Base-by-base conservation (phyloP, 1,284 basidiomycete genomes). In the Pseudozyma pruni region DNA sequence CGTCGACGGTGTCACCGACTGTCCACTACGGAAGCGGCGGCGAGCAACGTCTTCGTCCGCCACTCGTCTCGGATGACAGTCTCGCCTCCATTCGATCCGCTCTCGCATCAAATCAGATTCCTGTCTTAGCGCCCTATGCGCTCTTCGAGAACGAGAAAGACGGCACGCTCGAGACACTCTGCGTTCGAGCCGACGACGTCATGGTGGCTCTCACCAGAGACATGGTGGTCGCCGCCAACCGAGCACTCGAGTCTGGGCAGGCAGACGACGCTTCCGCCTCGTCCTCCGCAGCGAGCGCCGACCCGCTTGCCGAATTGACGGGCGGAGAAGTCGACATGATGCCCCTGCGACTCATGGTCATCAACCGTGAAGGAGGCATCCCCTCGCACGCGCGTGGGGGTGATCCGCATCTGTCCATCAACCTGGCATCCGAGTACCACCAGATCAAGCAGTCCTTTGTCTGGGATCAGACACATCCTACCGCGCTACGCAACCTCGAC, bases 361-460 rank as follows among this genome's bases (percentile, higher is more conserved):
- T 99, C 84, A 97, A 94, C 83, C 89, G 91, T 19, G 93, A 97
- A 84, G 96, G 96, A 19, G 96, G 96, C 29, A 90, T 98, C 3
- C 96, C 96, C 11, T 98, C 94, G 0, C 98, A 98, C 80, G 96
- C 96, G 33, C 91, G 96, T 20, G 88, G 88, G 16, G 96, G 96
- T 40, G 88, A 92, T 74, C 96, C 96, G 16, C 96, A 99, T 85
- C 88, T 99, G 33, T 89, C 95, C 64, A 91, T 99, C 86, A 99
- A 99, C 82, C 87, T 98, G 31, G 87, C 89, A 0, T 92, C 92
- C 16, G 96, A 99, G 83, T 91, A 88, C 80, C 84, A 88, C 37
- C 90, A 92, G 83, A 97, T 99, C 76, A 87, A 89, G 23, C 86
- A 91, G 19, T 96, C 93, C 0, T 99, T 96, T 81, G 87, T 90